Conservation (phyloP, 1,139 yeast species). For the Debaryomyces fabryi region DNA sequence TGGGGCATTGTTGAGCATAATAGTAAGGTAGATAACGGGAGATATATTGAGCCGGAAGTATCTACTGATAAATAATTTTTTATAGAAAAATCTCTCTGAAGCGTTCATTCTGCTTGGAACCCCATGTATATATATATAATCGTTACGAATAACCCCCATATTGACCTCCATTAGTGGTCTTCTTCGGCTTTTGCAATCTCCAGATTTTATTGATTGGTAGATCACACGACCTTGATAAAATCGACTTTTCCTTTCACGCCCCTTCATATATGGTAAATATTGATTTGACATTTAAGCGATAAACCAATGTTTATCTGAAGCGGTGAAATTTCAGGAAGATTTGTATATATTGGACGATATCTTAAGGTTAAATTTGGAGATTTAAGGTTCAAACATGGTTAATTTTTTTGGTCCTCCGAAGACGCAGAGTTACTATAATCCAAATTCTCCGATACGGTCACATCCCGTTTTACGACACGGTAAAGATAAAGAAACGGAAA, state of each 20-base stretch:
- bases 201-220: constrained; percentile 1
- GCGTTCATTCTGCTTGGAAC: background rate
- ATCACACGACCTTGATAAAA: constrained; percentile 2
- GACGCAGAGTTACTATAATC: constrained; percentile 13
- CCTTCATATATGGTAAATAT: background rate
- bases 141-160: background rate
- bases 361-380: background rate
- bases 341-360: background rate
- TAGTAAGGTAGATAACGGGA: constrained; percentile 67
- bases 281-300: background rate
- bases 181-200: background rate
- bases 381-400: background rate
- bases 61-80: background rate
- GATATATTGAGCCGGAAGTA: constrained; percentile 37
- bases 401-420: constrained; percentile 8
- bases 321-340: background rate
- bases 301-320: background rate
- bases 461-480: constrained; percentile 17
- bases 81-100: background rate
- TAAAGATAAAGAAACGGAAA: constrained; percentile 9
- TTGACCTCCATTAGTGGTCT: background rate
- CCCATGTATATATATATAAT: constrained; percentile 4
- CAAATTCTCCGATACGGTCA: constrained; percentile 16
- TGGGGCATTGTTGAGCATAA: constrained; percentile 79
- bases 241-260: background rate